Evolutionary conservation across 73 alveolate species (phyloP).

Genomic region (Breviolum minutum): DNA sequence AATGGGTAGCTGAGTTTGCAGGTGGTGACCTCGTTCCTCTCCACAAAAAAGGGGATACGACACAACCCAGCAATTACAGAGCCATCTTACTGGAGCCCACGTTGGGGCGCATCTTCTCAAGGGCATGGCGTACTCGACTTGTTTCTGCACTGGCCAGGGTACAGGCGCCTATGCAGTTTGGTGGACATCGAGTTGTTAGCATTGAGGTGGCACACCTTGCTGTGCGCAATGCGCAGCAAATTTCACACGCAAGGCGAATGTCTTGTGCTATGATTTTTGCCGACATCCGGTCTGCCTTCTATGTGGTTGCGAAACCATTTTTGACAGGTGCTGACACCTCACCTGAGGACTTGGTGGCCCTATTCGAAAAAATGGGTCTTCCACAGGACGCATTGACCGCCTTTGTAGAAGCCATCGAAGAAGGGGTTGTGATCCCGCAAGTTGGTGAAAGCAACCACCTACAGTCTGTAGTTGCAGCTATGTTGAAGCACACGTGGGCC

Average conservation of each 20-base stretch:
- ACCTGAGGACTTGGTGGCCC: background rate
- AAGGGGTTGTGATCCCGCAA: background rate
- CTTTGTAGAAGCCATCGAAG: background rate
- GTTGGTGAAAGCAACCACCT: background rate
- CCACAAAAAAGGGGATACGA: background rate
- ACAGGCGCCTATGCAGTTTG: background rate
- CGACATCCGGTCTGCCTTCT: background rate
- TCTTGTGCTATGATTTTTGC: background rate
- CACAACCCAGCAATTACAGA: background rate
- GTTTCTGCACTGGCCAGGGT: background rate
- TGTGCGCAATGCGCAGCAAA: background rate
- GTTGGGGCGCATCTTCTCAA: background rate
- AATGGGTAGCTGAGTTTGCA: too few relatives aligned
- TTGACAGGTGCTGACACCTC: background rate
- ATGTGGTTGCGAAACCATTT: background rate
- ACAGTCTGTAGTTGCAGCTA: background rate
- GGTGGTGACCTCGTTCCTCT: too few relatives aligned
- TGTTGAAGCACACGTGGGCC: background rate
- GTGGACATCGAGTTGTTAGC: background rate
- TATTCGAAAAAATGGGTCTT: background rate
- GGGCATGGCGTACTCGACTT: background rate
- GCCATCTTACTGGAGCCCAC: background rate
- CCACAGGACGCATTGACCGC: background rate
- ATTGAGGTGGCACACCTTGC: background rate
- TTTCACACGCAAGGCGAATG: background rate